These are phyloP conservation scores for Coprinellus micaceus DNA, from an alignment of 768 basidiomycete species.

Conservation along the genomic window DNA sequence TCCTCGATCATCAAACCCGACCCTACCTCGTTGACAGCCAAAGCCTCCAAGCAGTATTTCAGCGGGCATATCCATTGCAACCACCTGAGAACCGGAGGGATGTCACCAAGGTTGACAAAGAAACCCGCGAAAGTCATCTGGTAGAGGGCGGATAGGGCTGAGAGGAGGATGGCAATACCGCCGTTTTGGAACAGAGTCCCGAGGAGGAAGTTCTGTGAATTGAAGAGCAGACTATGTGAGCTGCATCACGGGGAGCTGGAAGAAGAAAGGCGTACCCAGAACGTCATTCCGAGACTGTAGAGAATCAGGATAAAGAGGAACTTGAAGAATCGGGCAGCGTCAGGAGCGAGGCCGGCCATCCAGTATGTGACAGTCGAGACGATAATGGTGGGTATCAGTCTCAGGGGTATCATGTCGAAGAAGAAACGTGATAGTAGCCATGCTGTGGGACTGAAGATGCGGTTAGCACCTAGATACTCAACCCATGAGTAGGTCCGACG, in stretches of 20 bases:
- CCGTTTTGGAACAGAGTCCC: slow-evolving; percentile 81
- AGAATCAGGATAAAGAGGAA: slow-evolving; percentile 87
- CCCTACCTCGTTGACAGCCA: slow-evolving; percentile 88
- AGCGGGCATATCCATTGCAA: slow-evolving; percentile 87
- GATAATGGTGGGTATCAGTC: slow-evolving; percentile 85
- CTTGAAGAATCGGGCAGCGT: slow-evolving; percentile 88
- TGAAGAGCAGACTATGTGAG: too few species aligned
- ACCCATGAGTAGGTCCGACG: too few species aligned
- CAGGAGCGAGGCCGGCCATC: slow-evolving; percentile 87
- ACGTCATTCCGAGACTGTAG: slow-evolving; percentile 80
- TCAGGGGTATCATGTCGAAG: slow-evolving; percentile 86
- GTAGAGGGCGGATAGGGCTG: slow-evolving; percentile 69
- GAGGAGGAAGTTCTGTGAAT: slow-evolving; percentile 78
- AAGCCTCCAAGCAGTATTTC: slow-evolving; percentile 80
- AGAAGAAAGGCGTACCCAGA: slow-evolving; percentile 50
- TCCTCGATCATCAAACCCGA: slow-evolving; percentile 85
- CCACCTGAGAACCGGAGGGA: slow-evolving; percentile 92
- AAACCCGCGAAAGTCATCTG: slow-evolving; percentile 91
- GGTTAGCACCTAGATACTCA: not conserved
- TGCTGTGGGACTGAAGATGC: slow-evolving; percentile 62
- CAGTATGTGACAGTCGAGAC: slow-evolving; percentile 87
- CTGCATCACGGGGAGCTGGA: too few species aligned
- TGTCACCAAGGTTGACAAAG: slow-evolving; percentile 81
- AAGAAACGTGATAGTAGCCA: slow-evolving; percentile 88
- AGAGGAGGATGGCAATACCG: slow-evolving; percentile 87